Base-by-base conservation (phyloP, 192 early-diverging fungal genomes). In the Chytriomyces hyalinus region DNA sequence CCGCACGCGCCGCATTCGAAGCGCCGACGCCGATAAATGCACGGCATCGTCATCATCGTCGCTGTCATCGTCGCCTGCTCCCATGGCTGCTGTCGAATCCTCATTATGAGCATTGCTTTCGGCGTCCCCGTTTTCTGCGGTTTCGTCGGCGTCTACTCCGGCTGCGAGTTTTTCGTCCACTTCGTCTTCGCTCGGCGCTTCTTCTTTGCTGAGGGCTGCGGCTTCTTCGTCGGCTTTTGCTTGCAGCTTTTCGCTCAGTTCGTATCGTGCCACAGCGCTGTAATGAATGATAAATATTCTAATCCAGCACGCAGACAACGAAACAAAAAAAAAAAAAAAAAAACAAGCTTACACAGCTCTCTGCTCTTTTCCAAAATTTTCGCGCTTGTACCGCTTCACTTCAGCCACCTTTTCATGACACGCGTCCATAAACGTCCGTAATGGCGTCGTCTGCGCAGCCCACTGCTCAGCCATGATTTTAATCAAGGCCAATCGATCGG, bases 361-460 rank as follows among this genome's bases (percentile, higher is more conserved):
- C 46, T 78, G 76, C 6, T 78, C 76, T 61, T 70, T 78, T 17
- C 70, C 57, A 13, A 73, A 26, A 61, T 50, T 61, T 17, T 69
- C 62, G 17, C 70, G 70, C 49, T 79, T 73, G 72, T 59, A 73
- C 61, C 50, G 61, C 45, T 73, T 73, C 28, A 73, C 20, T 28
- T 73, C 72, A 13, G 72, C 72, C 61, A 73, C 20, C 72, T 73
- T 73, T 11, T 73, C 72, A 48, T 73, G 72, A 9, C 44, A 49
- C 7, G 72, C 61, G 17, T 73, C 72, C 8, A 22, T 43, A 46
- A 59, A 63, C 11, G 44, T 6, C 8, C 72, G 72, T 10, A 62
- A 13, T 3, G 26, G 8, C 2, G n/a, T 13, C 10, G 72, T 49
- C 26, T 73, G 72, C 7, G 20, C 24, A 13, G 61, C 72, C 53